Evolutionary conservation across 1,284 basidiomycete genomes (phyloP), one percentile per base, ranked within the genome.

Genomic region (Hortiboletus rubellus): DNA sequence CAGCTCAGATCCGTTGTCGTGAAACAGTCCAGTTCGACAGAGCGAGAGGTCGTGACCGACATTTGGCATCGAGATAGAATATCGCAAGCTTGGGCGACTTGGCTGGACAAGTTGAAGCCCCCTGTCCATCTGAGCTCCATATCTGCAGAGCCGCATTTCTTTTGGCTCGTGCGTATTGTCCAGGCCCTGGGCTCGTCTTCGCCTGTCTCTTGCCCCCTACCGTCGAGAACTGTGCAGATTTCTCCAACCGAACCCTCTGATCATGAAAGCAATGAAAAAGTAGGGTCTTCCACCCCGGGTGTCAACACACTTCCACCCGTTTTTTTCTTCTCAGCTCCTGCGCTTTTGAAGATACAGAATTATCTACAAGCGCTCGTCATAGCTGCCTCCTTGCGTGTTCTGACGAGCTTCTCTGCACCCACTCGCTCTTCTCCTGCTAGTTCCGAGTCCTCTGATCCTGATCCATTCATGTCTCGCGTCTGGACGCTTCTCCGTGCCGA

Each of bases 311-410:
- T 90, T 17, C 85, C 89, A 4, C 82, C 86, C 1, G 77, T 82
- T 17, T 81, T 91, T 60, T 80, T 87, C 63, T 82, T 89, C 66
- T 75, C 76, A 3, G 65, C 75, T 2, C 82, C 82, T 1, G 66
- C 76, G 6, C 75, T 91, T 1, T 68, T 87, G 49, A 78, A 77
- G 61, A 65, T 83, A 15, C 89, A 91, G 67, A 89, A 91, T 64
- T 79, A 80, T 60, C 68, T 91, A 8, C 89, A 91, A 65, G 87
- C 86, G 1, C 76, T 90, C 24, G 77, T 87, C 27, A 85, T 91
- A 51, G 76, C 82, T 31, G 84, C 87, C 1, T 78, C 82, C 9
- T 74, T 91, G 43, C 79, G 80, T 34, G 76, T 80, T 9, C 79
- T 90, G 38, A 76, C 81, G 4, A 79, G 75, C 33, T 72, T 81